Evolutionary conservation across 2,329 filamentous ascomycete genomes (phyloP).

Genomic region (Lasiodiplodia theobromae): DNA sequence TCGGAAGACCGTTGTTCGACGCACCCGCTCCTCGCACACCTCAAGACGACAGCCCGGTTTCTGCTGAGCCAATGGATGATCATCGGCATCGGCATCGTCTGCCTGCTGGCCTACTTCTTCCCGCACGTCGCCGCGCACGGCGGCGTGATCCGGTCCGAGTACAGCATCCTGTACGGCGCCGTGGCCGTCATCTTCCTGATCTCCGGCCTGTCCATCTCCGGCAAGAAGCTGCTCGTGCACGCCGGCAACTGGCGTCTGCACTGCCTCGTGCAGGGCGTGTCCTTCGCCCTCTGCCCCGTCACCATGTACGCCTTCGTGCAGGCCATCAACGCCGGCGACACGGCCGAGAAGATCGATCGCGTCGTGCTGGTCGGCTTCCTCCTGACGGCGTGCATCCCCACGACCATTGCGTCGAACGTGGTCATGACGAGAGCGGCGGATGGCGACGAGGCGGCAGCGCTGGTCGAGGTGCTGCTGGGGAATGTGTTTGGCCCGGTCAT

Average conservation of each 20-base stretch:
- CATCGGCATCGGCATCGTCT: constrained; percentile 27
- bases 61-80: constrained; percentile 28
- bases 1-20: background rate
- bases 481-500: constrained; percentile 27
- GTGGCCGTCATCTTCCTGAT: constrained; percentile 30
- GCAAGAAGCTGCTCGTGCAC: constrained; percentile 22
- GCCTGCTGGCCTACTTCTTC: constrained; percentile 28
- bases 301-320: constrained; percentile 27
- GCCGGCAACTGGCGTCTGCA: constrained; percentile 29
- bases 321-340: constrained; percentile 19
- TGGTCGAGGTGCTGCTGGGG: constrained; percentile 29
- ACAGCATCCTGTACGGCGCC: constrained; percentile 30
- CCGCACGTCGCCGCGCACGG: constrained; percentile 28
- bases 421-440: constrained; percentile 28
- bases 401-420: constrained; percentile 28
- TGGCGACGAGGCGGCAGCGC: constrained; percentile 27
- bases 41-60: background rate
- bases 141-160: constrained; percentile 27
- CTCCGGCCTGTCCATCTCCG: constrained; percentile 21
- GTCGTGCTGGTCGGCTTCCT: constrained; percentile 25
- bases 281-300: constrained; percentile 19
- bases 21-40: background rate
- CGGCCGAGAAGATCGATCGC: constrained; percentile 15
- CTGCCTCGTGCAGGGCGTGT: constrained; percentile 26
- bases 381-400: constrained; percentile 29